phyloP scores from a whole-genome alignment of 75 land plant genomes.

The Cupressus sempervirens region DNA sequence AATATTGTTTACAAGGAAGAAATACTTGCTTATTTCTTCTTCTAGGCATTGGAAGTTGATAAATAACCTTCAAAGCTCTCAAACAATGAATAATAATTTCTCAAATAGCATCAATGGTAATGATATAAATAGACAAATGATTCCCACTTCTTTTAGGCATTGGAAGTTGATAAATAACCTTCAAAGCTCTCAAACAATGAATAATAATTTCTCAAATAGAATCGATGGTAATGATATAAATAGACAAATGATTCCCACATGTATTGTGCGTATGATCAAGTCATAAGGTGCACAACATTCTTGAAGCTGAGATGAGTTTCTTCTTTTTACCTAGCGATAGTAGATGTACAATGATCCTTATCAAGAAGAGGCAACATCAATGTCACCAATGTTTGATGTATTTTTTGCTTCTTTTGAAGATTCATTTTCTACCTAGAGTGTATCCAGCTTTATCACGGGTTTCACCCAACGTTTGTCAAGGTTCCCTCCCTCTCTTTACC shows the following conservation, averaged over 20 bases:
- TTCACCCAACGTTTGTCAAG: neutral
- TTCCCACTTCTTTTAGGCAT: neutral
- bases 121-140: slow-evolving; percentile 3
- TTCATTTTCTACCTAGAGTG: neutral
- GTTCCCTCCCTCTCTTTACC: neutral
- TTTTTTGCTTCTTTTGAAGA: neutral
- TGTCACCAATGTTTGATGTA: neutral
- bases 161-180: slow-evolving; percentile 10
- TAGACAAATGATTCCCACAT: slow-evolving; percentile 7
- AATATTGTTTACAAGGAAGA: neutral
- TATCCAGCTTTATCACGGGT: neutral
- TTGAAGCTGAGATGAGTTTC: neutral
- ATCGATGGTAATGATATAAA: neutral
- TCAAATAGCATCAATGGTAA: neutral
- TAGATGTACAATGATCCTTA: neutral
- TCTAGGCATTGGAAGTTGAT: slow-evolving; percentile 3
- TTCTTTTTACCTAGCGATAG: neutral
- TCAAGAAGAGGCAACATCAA: neutral
- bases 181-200: slow-evolving; percentile 4
- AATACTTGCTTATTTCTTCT: slow-evolving; percentile 6
- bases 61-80: slow-evolving; percentile 8
- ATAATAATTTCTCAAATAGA: neutral
- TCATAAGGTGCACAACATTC: neutral
- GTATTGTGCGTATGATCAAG: no score
- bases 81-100: neutral